Percentiles rank a stretch among this genome's conserved stretches.
These are phyloP conservation scores for Alternaria hordeiaustralica DNA, from an alignment of 2,329 filamentous ascomycete species.

Conservation along the genomic window DNA sequence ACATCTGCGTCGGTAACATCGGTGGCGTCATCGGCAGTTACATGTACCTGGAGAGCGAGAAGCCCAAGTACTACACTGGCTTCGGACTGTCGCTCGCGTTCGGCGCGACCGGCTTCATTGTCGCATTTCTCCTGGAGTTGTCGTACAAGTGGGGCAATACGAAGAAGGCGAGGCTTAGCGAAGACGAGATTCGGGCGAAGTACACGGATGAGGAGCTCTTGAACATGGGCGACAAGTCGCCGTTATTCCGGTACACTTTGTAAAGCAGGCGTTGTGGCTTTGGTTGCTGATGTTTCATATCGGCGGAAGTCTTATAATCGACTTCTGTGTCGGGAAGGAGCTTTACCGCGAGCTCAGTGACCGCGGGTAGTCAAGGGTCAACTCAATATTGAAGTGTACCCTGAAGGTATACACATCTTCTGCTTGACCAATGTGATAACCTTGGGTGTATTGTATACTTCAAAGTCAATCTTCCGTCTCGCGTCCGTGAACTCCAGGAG, in stretches of 20 bases:
- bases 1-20: conserved; percentile 37
- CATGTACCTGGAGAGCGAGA: conserved; percentile 47
- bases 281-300: neutral
- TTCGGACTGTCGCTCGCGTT: conserved; percentile 41
- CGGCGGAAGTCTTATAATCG: neutral
- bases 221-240: conserved; percentile 50
- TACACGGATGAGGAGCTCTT: conserved; percentile 49
- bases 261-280: neutral
- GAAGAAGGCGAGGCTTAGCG: conserved; percentile 42
- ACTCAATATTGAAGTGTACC: neutral
- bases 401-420: neutral
- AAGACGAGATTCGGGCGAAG: conserved; percentile 43
- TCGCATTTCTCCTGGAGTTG: conserved; percentile 31
- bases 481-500: neutral
- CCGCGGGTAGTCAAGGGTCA: neutral
- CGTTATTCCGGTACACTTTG: conserved; percentile 48
- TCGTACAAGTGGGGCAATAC: conserved; percentile 8
- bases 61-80: conserved; percentile 46
- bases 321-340: neutral
- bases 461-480: neutral
- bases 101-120: conserved; percentile 18
- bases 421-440: neutral
- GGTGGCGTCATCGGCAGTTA: conserved; percentile 43
- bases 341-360: neutral
- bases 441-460: neutral